Evolutionary conservation across 306 rosid genomes (phyloP), one percentile per base, ranked within the genome.

Genomic region (Acmispon strigosus): DNA sequence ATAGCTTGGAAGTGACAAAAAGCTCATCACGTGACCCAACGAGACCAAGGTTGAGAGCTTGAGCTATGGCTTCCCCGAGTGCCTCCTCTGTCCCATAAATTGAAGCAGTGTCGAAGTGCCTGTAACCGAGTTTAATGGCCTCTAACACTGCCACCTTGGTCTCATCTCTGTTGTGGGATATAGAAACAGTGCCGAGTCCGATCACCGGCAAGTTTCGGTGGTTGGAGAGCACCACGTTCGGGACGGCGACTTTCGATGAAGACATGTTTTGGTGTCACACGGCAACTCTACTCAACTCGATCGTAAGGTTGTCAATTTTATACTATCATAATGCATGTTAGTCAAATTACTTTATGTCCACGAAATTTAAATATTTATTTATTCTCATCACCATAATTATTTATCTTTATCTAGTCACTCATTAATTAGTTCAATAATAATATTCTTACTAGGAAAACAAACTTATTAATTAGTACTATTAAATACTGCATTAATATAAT

Each of bases 1-100:
- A 70, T 0, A 77, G 72, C 45, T 77, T 77, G 14, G 81, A 70
- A 70, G 81, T 77, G 77, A 77, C 11, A 14, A 77, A 77, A 17
- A 77, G 68, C 1, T 77, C 72, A 3, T 77, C 60, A 44, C 77
- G 62, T 1, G 77, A 70, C 0, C 0, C 37, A 34, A 77, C 24
- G 37, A 70, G 29, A 0, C 77, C 77, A 34, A 60, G 74, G 48
- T 67, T 60, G 36, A 76, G 34, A 4, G 80, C 75, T 68, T 76
- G 75, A 32, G 20, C 34, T 24, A 76, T 66, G 67, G 80, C 80
- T 67, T 67, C 52, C 47, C 80, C 80, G 2, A 76, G 44, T 0
- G 69, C 19, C 29, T 66, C 12, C 2, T 76, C 80, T 2, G 80
- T 47, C 0, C 74, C 80, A 58, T 76, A 76, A 0, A 15, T 15